Base-by-base conservation (phyloP, 345 rosid genomes). In the Brassica rapa region DNA sequence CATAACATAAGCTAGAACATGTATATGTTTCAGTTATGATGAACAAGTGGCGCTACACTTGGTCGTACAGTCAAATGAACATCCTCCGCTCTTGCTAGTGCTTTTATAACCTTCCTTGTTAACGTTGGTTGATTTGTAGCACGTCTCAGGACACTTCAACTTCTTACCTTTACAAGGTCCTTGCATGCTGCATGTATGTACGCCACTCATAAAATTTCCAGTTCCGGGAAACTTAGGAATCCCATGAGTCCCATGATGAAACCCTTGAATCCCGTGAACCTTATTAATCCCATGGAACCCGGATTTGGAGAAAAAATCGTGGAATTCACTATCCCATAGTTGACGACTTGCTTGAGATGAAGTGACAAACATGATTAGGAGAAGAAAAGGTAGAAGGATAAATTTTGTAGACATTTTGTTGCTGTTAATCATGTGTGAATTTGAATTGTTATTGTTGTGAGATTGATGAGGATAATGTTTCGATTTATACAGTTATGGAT, bases 141-240 rank as follows among this genome's bases (percentile, higher is more conserved):
- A 78, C 10, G 14, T 8, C 12, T 68, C 32, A 0, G 82, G 77
- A 66, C 82, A 78, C 0, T 53, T 66, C 7, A 78, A 49, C 30
- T 66, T 66, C 41, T 78, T 78, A 78, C 82, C 82, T 0, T 12
- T 3, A 78, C 82, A 78, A 66, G 82, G 73, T 30, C 82, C 82
- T 66, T 78, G 39, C 5, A 8, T 1, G 3, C 72, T 1, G 41
- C 81, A 78, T 1, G 72, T 65, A 0, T 77, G 66, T 27, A 43
- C 37, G 21, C 57, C 4, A 43, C 4, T 75, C 61, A 63, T 51
- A n/a, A 64, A 1, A 37, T 39, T 27, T 71, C 29, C 70, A 37
- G 9, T 0, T 12, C 15, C 62, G 16, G n/a, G 15, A 29, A 69
- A 69, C 8, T 59, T 59, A 0, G 41, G 61, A 8, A 68, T 1